Evolutionary conservation across 805 yeast species (phyloP), one percentile per base, ranked within the genome.

Genomic region (Yarrowia alimentaria): DNA sequence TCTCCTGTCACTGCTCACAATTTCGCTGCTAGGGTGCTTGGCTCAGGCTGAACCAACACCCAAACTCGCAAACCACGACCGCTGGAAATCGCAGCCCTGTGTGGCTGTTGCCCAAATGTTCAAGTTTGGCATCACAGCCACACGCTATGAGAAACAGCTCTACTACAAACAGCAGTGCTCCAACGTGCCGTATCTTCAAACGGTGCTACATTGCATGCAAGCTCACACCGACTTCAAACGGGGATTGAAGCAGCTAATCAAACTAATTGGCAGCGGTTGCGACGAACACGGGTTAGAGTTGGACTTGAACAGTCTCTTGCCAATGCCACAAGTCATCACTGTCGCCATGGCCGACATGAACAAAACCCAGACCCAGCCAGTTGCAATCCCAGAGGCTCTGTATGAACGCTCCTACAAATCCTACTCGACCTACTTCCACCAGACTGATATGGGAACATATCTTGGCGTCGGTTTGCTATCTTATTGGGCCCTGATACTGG

Each of bases 401-500:
- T 43, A 30, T 30, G 37, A 16, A n/a, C 50, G 29, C 2, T 22
- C 35, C 2, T 43, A 43, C 37, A 21, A 30, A 11, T 43, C 50
- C 9, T 30, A 30, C 29, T 30, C 35, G 3, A 22, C 29, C 6
- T 21, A 16, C 16, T 31, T 12, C 4, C 37, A 30, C 12, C 50
- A 43, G 29, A 43, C 33, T 1, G 51, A 47, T 13, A 2, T 34
- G 33, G 51, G 43, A n/a, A 24, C 51, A 2, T 47, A 34, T 18
- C 21, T 26, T 34, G 70, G 68, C 1, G 42, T 58, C 25, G 58
- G 54, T 0, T 49, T 65, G 8, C 35, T 65, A 1, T 61, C 55
- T 4, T 67, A 63, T 45, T 67, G 69, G 69, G 56, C 52, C 4
- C 16, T 58, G 4, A 53, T 67, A 5, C 53, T 63, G 26, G 17